These are phyloP conservation scores for Acacia pycnantha DNA, from an alignment of 331 rosid species.

Conservation along the genomic window DNA sequence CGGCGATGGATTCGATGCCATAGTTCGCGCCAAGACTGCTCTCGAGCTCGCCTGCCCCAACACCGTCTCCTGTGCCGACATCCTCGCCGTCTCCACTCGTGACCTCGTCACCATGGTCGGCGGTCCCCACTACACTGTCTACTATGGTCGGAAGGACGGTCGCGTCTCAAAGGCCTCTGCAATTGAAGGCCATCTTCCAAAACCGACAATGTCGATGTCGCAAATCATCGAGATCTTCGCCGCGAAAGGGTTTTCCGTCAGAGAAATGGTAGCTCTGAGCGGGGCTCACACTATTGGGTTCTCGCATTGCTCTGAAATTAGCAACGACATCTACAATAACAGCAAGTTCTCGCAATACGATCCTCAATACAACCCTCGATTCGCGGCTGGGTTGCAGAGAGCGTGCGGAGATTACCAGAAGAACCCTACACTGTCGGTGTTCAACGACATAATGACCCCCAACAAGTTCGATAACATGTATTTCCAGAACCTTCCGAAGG, in stretches of 20 bases:
- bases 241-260: constrained; percentile 55
- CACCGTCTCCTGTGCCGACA: constrained; percentile 93
- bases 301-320: constrained; percentile 66
- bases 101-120: constrained; percentile 82
- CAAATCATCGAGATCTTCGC: constrained; percentile 48
- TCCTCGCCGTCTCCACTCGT: constrained; percentile 65
- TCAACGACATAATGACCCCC: constrained; percentile 79
- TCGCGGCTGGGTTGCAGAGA: constrained; percentile 43
- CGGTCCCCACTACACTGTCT: constrained; percentile 68
- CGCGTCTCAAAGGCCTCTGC: constrained; percentile 40
- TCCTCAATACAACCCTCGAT: constrained; percentile 61
- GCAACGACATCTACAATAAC: constrained; percentile 45
- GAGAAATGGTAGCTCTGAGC: constrained; percentile 71
- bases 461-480: constrained; percentile 82
- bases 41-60: constrained; percentile 80
- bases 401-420: constrained; percentile 61
- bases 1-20: constrained; percentile 81
- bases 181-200: constrained; percentile 52
- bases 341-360: constrained; percentile 31
- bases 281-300: constrained; percentile 94
- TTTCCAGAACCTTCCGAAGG: constrained; percentile 72
- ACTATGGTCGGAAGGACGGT: constrained; percentile 68
- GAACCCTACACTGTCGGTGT: constrained; percentile 74
- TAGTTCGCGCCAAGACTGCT: constrained; percentile 82
- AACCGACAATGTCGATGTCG: constrained; percentile 57